These are phyloP conservation scores for Podospora bellae-mahoneyi DNA, from an alignment of 495 filamentous ascomycete genomes.

Conservation along the genomic window DNA sequence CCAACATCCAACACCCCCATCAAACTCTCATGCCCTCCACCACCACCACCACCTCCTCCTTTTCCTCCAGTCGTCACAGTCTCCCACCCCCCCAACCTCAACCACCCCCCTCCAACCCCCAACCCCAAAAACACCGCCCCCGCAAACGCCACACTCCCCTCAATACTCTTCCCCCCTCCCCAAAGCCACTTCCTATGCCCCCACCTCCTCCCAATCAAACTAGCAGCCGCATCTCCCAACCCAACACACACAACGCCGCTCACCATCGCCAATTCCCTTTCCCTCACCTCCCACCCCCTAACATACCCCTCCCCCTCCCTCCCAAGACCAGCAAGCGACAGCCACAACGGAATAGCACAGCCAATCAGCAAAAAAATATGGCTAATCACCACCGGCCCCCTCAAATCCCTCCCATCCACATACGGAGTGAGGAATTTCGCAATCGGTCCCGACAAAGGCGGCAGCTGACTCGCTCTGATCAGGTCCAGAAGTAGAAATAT, in stretches of 20 bases:
- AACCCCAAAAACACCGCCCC: slow-evolving; percentile 73
- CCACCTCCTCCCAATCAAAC: slow-evolving; percentile 80
- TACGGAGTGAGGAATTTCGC: slow-evolving; percentile 87
- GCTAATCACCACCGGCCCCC: slow-evolving; percentile 88
- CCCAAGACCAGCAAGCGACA: slow-evolving; percentile 64
- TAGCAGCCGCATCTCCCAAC: slow-evolving; percentile 93
- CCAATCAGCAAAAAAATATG: slow-evolving; percentile 96
- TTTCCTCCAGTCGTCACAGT: slow-evolving; percentile 10
- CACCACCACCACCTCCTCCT: slow-evolving; percentile 12
- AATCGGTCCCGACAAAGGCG: slow-evolving; percentile 77
- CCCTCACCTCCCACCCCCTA: slow-evolving; percentile 66
- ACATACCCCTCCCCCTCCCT: slow-evolving; percentile 38
- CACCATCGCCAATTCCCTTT: slow-evolving; percentile 78
- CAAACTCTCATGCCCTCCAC: slow-evolving; percentile 19
- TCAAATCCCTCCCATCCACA: slow-evolving; percentile 88
- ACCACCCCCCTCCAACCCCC: slow-evolving; percentile 68
- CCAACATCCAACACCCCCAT: slow-evolving; percentile 17
- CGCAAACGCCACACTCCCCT: slow-evolving; percentile 85
- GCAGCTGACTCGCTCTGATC: slow-evolving; percentile 84
- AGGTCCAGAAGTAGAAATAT: slow-evolving; percentile 86
- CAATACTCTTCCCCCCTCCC: slow-evolving; percentile 92
- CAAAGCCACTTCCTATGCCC: slow-evolving; percentile 91
- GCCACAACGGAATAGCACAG: slow-evolving; percentile 93
- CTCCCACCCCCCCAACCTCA: slow-evolving; percentile 69
- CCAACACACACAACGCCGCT: slow-evolving; percentile 91